Evolutionary conservation across 352 stramenopile genomes (phyloP).

Genomic region (Chrysophaeum taylorii): DNA sequence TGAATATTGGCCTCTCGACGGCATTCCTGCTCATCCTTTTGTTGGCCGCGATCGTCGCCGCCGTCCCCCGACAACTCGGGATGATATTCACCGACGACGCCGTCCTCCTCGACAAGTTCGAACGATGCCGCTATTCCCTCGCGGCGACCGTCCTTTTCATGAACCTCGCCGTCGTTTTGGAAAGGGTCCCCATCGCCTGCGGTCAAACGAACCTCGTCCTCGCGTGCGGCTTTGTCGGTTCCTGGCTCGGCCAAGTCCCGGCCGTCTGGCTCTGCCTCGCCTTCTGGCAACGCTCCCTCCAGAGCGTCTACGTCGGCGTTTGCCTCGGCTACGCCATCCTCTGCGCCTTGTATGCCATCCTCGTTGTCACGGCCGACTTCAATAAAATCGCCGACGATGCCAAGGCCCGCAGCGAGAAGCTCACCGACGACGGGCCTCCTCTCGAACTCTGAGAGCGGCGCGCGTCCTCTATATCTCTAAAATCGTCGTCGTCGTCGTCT

Average conservation of each 20-base stretch:
- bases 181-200: conserved; percentile 48
- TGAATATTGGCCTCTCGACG: conserved; percentile 35
- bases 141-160: conserved; percentile 45
- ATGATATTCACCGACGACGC: conserved; percentile 48
- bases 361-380: background rate
- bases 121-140: conserved; percentile 38
- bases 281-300: conserved; percentile 45
- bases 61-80: conserved; percentile 37
- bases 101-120: conserved; percentile 46
- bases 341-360: background rate
- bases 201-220: conserved; percentile 45
- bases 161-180: conserved; percentile 49
- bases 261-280: conserved; percentile 40
- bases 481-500: no score
- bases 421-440: no score
- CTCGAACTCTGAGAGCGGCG: no score
- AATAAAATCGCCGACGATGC: background rate
- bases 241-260: conserved; percentile 49
- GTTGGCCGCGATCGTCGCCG: conserved; percentile 32
- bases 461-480: no score
- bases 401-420: background rate
- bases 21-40: conserved; percentile 25
- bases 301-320: conserved; percentile 47
- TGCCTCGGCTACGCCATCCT: conserved; percentile 34
- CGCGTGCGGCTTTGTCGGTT: conserved; percentile 42